Conservation (phyloP, 78 protist genomes). For the Emiliania huxleyi region DNA sequence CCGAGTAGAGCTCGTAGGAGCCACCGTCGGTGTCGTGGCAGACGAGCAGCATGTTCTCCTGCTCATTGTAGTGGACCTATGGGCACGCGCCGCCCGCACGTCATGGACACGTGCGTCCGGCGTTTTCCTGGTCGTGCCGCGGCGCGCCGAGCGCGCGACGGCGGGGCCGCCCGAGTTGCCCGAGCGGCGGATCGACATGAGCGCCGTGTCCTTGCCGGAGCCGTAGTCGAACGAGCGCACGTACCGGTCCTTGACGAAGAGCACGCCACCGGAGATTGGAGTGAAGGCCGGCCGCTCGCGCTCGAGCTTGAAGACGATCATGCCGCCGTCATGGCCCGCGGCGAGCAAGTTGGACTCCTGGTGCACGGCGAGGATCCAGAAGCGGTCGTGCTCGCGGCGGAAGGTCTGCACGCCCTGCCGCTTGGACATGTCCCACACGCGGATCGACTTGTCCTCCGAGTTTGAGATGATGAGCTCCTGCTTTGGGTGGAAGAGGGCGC, state of each 20-base stretch:
- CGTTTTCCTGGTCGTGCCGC: too few relatives aligned
- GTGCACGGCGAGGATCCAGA: constrained; percentile 95
- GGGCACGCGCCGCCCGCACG: too few relatives aligned
- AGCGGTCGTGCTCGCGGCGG: constrained; percentile 94
- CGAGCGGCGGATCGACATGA: constrained; percentile 40
- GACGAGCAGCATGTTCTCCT: background rate
- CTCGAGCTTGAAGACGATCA: constrained; percentile 91
- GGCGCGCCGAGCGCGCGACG: background rate
- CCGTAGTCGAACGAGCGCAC: constrained; percentile 71
- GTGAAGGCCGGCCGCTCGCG: constrained; percentile 42
- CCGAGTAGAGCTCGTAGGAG: constrained; percentile 76
- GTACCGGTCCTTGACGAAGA: constrained; percentile 65
- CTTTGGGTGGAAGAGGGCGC: constrained; percentile 93
- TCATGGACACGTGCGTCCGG: too few relatives aligned
- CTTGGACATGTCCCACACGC: constrained; percentile 95
- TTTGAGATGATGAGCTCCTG: constrained; percentile 76
- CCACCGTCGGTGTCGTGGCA: constrained; percentile 81
- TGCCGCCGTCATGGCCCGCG: constrained; percentile 95
- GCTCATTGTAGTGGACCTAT: background rate
- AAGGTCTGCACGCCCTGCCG: constrained; percentile 73
- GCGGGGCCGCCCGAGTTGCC: background rate
- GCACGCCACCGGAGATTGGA: background rate
- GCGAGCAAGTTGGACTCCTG: constrained; percentile 87
- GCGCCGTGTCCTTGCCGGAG: constrained; percentile 30
- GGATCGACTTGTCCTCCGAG: constrained; percentile 95